Evolutionary conservation across 2,329 filamentous ascomycete genomes (phyloP).

Genomic region (Hymenoscyphus fraxineus): DNA sequence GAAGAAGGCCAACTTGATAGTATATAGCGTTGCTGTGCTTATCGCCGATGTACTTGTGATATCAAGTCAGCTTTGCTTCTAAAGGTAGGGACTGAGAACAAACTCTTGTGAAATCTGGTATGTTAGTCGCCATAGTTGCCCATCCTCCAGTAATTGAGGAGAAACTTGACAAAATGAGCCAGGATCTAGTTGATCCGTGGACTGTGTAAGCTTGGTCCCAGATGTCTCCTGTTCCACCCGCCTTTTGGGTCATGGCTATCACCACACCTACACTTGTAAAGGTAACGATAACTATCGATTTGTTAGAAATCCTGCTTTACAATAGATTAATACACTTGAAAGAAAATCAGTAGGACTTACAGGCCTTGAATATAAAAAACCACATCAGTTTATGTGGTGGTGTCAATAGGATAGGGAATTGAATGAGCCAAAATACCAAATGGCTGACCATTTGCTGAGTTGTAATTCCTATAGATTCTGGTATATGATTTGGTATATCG

Average conservation of each 20-base stretch:
- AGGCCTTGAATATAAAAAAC: slow-evolving; percentile 49
- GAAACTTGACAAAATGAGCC: slow-evolving; percentile 28
- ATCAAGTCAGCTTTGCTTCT: slow-evolving; percentile 8
- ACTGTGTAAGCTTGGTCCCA: slow-evolving; percentile 28
- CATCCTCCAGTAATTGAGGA: slow-evolving; percentile 30
- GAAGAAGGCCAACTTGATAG: slow-evolving; percentile 30
- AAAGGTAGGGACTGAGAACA: background rate
- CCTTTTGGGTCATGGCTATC: slow-evolving; percentile 27
- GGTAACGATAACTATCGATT: slow-evolving; percentile 20
- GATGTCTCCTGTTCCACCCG: slow-evolving; percentile 26
- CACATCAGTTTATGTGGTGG: slow-evolving; percentile 45
- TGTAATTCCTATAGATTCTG: slow-evolving; percentile 48
- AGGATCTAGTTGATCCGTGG: slow-evolving; percentile 22
- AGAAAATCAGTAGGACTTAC: slow-evolving; percentile 9
- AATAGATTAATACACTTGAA: background rate
- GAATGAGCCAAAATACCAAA: slow-evolving; percentile 40
- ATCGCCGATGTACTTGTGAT: slow-evolving; percentile 4
- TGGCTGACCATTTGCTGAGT: slow-evolving; percentile 53
- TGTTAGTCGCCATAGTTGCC: slow-evolving; percentile 30
- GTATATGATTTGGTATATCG: slow-evolving; percentile 48
- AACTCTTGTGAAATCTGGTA: slow-evolving; percentile 16
- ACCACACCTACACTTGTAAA: slow-evolving; percentile 24
- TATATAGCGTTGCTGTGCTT: slow-evolving; percentile 20
- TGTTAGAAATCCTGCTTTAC: background rate
- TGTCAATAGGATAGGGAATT: slow-evolving; percentile 45